phyloP scores from a whole-genome alignment of 208 protist genomes.

The Leishmania tropica region DNA sequence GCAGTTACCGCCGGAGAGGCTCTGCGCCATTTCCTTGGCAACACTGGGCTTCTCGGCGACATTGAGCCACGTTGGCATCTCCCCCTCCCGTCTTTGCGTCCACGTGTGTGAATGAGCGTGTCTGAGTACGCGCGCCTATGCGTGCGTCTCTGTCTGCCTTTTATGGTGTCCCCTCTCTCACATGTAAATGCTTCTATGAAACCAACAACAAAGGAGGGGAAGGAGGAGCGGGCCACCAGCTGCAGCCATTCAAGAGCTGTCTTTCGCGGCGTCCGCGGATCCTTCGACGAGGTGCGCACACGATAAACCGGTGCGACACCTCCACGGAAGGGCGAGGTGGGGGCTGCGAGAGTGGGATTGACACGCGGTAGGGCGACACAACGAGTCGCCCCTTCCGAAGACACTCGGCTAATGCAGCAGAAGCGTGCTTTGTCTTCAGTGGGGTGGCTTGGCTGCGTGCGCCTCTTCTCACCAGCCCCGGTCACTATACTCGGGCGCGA shows the following conservation, averaged over 20 bases:
- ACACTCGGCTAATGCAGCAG: not conserved
- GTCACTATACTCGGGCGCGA: not conserved
- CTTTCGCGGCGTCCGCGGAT: not conserved
- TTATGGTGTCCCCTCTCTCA: not conserved
- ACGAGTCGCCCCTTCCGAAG: not conserved
- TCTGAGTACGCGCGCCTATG: not conserved
- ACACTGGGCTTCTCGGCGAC: slow-evolving; percentile 97
- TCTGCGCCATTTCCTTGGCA: slow-evolving; percentile 84
- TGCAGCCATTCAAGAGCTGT: not conserved
- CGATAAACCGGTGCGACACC: not conserved
- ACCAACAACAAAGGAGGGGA: not conserved
- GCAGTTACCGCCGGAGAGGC: slow-evolving; percentile 67
- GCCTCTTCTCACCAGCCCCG: not conserved
- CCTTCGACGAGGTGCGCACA: not conserved
- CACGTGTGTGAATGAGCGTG: not conserved
- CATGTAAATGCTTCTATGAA: not conserved
- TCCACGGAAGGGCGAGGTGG: not conserved
- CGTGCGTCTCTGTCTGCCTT: not conserved
- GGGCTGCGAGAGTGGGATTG: not conserved
- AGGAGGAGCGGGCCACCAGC: not conserved
- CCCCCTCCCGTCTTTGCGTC: not conserved
- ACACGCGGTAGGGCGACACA: not conserved
- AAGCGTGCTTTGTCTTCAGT: not conserved
- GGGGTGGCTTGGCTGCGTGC: not conserved
- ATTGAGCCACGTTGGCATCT: slow-evolving; percentile 88